A percentile compares a stretch with the other conserved stretches of the same genome.
Evolutionary conservation across 2,329 filamentous ascomycete genomes (phyloP).

Genomic region (Claviceps digitariae): DNA sequence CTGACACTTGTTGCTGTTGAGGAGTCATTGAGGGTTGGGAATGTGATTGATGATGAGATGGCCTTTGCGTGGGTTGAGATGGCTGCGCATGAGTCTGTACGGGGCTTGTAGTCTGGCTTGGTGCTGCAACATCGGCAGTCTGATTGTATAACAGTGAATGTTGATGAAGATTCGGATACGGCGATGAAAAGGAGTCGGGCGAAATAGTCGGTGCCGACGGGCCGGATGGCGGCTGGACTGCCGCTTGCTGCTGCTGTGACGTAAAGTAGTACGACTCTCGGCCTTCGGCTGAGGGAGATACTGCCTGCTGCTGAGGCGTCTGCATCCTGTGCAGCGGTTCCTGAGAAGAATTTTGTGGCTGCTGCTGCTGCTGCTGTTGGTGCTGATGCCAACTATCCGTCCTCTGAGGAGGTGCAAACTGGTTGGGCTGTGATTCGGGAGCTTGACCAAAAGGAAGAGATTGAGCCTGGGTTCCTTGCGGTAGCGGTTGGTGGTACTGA

Average conservation of each 20-base stretch:
- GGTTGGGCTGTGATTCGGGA: constrained; percentile 24
- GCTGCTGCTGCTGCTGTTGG: constrained; percentile 14
- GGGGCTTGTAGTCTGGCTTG: constrained; percentile 20
- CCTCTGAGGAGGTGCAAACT: constrained; percentile 33
- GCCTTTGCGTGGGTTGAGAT: constrained; percentile 6
- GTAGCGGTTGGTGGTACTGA: constrained; percentile 13
- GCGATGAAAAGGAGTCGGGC: constrained; percentile 31
- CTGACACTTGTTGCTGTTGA: constrained; percentile 8
- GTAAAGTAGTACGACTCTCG: constrained; percentile 46
- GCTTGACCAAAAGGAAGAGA: constrained; percentile 30
- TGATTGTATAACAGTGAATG: constrained; percentile 32
- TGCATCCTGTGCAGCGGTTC: constrained; percentile 16
- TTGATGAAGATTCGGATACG: constrained; percentile 37
- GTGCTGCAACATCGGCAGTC: constrained; percentile 26
- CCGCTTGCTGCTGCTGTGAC: constrained; percentile 17
- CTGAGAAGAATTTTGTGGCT: constrained; percentile 12
- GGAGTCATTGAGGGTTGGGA: constrained; percentile 17
- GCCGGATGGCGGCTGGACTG: constrained; percentile 18
- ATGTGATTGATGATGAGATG: constrained; percentile 15
- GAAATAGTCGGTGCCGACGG: constrained; percentile 25
- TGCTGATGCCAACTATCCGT: constrained; percentile 36
- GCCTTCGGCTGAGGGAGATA: constrained; percentile 30
- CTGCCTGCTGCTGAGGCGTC: constrained; percentile 16
- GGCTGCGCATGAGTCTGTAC: constrained; percentile 15
- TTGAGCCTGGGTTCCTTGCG: constrained; percentile 22